These are phyloP conservation scores for Dictyostelium citrinum DNA, from an alignment of 78 protist species.

Conservation along the genomic window DNA sequence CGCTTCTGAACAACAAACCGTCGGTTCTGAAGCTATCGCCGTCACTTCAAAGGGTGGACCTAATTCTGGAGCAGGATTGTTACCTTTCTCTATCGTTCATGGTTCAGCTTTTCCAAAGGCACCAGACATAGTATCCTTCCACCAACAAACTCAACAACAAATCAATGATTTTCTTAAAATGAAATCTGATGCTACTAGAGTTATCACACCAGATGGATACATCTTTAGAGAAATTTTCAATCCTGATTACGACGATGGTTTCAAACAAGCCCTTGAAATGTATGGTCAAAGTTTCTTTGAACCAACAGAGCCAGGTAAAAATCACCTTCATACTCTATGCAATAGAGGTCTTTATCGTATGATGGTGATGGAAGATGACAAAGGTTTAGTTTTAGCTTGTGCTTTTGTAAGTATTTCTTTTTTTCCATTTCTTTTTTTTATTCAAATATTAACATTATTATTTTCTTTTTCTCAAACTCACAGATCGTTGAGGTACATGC, in stretches of 20 bases:
- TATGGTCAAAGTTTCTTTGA: constrained; percentile 36
- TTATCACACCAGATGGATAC: not conserved
- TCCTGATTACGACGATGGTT: constrained; percentile 28
- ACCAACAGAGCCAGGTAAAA: constrained; percentile 42
- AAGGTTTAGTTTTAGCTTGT: constrained; percentile 37
- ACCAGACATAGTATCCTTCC: not conserved
- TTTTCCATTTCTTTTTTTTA: too few species aligned
- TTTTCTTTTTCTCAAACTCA: too few species aligned
- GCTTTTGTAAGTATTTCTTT: constrained; percentile 52
- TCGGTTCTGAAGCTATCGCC: not conserved
- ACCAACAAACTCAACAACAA: not conserved
- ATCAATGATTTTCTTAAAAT: not conserved
- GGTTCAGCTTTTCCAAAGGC: not conserved
- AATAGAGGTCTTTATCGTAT: constrained; percentile 44
- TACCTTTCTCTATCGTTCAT: not conserved
- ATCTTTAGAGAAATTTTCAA: constrained; percentile 34
- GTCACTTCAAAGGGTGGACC: not conserved
- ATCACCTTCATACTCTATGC: not conserved
- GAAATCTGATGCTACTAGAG: not conserved
- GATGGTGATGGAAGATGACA: constrained; percentile 52
- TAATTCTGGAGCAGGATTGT: not conserved
- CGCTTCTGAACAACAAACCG: not conserved
- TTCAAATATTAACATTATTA: too few species aligned
- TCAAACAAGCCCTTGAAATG: constrained; percentile 18
- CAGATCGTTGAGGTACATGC: constrained; percentile 39